Base-by-base conservation (phyloP, 495 filamentous ascomycete genomes). In the Parathielavia hyrcaniae region DNA sequence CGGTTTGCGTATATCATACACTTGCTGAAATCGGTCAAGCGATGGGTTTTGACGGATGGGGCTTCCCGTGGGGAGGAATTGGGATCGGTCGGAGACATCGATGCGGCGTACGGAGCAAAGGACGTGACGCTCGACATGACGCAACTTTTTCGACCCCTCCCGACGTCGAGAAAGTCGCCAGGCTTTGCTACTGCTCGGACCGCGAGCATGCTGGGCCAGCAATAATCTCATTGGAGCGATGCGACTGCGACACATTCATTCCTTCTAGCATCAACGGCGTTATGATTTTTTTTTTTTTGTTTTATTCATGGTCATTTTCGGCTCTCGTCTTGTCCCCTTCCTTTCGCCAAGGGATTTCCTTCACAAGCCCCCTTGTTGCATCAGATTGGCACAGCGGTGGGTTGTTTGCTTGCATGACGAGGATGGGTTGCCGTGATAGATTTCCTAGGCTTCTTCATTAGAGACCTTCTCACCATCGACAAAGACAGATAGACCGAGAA, bases 101-200 rank as follows among this genome's bases (percentile, higher is more conserved):
- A 86, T 64, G 77, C 80, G 13, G 72, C 75, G 30, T 86, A 83
- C 60, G 83, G 80, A 2, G 68, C 81, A 22, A 73, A 74, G 52
- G 77, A 85, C 64, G 68, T 86, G 63, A 84, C 81, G 14, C 72
- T 86, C 56, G 80, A 87, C 64, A 87, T 87, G 83, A 81, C 83
- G 55, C 75, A 82, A 53, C 75, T 87, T 14, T 87, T 87, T 63
- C 74, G 69, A 62, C 79, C 79, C 40, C 70, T 82, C n/a, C 65
- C 68, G 30, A 54, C 58, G 16, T 48, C 68, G 46, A 61, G 63
- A 47, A 68, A 66, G 49, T 71, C 69, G 50, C 61, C 69, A 50
- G 66, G 65, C 50, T 66, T 63, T 51, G 55, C 67, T 16, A 53
- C 65, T 49, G 66, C 68, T 66, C 62, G 68, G 61, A 64, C 66